Evolutionary conservation across 2,329 filamentous ascomycete species (phyloP), one percentile per base, ranked within the genome.

Genomic region (Penicillium concentricum): DNA sequence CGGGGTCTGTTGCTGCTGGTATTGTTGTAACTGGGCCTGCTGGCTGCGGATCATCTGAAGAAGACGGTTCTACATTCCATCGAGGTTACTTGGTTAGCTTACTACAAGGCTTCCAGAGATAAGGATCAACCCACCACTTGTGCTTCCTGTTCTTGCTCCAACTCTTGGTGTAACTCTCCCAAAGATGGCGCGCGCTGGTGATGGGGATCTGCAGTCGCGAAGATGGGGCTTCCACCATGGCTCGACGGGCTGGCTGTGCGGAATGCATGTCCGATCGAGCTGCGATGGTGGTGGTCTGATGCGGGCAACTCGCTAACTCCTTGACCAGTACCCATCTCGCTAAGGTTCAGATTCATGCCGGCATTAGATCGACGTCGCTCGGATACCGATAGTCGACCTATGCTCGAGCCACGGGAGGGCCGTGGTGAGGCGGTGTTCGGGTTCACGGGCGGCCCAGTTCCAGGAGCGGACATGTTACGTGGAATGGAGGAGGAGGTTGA

Each of bases 81-180:
- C 30, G 26, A 48, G 26, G 26, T 46, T 38, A 41, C 30, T 42
- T 28, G n/a, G 26, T 58, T 32, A 39, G n/a, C 20, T 42, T 50
- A 15, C 13, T 35, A 24, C 35, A 28, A 22, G 12, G 15, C 16
- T 20, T 37, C 20, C 18, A 22, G 7, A 15, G n/a, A 41, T 43
- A 20, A 18, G 13, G 8, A 20, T 39, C 8, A 37, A 67, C 74
- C 59, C 70, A 79, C 77, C 67, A 81, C 79, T 72, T 81, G 79
- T 16, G 77, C 78, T 66, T 81, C 79, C 60, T 81, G 79, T 60
- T 81, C 79, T 62, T 81, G 77, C 61, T 81, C 79, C 43, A 81
- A 61, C 59, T 80, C 78, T 60, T 81, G 79, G 64, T 81, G 79
- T 30, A 81, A 67, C 62, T 81, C 78, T 24, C 79, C 79, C 32